Evolutionary conservation across 2,329 filamentous ascomycete genomes (phyloP), one percentile per base, ranked within the genome.

Genomic region (Aspergillus quadricinctus): DNA sequence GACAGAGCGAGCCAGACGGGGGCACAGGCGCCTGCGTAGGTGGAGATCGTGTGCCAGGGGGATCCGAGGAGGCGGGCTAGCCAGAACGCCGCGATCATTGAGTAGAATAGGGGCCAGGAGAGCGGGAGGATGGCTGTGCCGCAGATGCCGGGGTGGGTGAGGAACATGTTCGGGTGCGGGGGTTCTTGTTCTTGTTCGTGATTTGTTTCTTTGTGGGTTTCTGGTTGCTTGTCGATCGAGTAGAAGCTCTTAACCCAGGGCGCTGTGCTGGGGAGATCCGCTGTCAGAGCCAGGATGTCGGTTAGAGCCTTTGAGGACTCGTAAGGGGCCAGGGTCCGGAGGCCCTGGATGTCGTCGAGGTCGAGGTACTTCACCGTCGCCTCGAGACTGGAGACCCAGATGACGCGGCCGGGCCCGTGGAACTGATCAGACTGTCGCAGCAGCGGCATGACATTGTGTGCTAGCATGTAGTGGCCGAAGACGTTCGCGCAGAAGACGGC

Each of bases 391-490:
- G 88, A 89, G 9, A 92, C 85, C 92, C 93, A 97, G 61, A 97
- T 83, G 52, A 99, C 82, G 51, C 91, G 85, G 8, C 86, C 89
- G 2, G 71, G 69, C 1, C 78, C 69, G 41, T 74, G 61, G 55
- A 74, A 61, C 43, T 66, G 64, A 17, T 73, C 67, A 17, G 68
- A 69, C 51, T 84, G 78, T 65, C 78, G 76, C 64, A 99, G 81
- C 10, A 97, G 78, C 0, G 90, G 88, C 63, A 88, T 81, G 10
- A 97, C 81, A 68, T 88, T 85, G 72, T 96, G 92, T 17, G 85
- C 84, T 25, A 99, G 84, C 67, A 97, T 77, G 71, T 99, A 97
- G 76, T 99, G 94, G 0, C 94, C 94, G 69, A 99, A 97, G 29
- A 96, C 83, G 69, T 97, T 97, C 50, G 93, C 88, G 70, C 88